Conservation (phyloP, 805 yeast species). For the Candida alai region DNA sequence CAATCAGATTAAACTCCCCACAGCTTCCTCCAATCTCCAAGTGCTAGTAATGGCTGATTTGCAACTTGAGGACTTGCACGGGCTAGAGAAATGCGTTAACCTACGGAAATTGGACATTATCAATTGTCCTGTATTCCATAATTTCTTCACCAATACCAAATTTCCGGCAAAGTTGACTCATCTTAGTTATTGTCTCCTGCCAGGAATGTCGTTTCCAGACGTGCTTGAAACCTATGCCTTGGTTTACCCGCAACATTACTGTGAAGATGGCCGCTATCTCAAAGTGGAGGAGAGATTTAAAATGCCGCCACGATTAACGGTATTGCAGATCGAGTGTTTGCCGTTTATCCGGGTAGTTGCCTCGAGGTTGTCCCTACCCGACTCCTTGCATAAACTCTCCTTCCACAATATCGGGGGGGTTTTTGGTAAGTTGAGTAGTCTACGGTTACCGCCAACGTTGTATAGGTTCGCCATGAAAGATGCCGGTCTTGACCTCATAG, state of each 20-base stretch:
- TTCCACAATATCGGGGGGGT: conserved; percentile 7
- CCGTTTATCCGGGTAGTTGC: conserved; percentile 4
- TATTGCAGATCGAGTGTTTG: conserved; percentile 2
- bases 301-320: conserved; percentile 1
- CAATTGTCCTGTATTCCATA: conserved; percentile 5
- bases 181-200: not conserved
- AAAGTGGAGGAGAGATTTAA: not conserved
- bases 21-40: not conserved
- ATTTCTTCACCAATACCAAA: conserved; percentile 3
- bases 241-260: not conserved
- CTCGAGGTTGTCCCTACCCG: conserved; percentile 1
- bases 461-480: conserved; percentile 1
- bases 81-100: not conserved
- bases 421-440: conserved; percentile 1
- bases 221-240: not conserved
- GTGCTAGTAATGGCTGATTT: conserved; percentile 1
- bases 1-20: conserved; percentile 2
- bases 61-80: conserved; percentile 1
- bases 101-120: conserved; percentile 1
- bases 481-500: not conserved
- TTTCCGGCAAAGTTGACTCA: conserved; percentile 1
- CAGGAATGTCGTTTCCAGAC: not conserved
- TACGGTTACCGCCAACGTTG: conserved; percentile 2
- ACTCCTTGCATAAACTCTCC: not conserved
- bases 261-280: not conserved